Base-by-base conservation (phyloP, 495 filamentous ascomycete species). In the Hypoxylon cercidicola region DNA sequence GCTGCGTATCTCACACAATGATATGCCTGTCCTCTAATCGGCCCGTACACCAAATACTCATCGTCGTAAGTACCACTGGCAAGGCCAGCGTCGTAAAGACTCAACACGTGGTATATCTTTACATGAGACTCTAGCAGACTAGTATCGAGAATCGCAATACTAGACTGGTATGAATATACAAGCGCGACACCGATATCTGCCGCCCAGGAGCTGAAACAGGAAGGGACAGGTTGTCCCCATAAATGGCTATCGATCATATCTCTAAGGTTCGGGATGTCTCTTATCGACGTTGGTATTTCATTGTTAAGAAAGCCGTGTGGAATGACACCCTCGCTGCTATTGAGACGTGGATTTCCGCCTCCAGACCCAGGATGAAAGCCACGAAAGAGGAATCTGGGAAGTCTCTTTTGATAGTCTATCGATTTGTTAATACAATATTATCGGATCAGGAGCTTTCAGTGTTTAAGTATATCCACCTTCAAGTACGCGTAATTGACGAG, bases 91-190 rank as follows among this genome's bases (percentile, higher is more conserved):
- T 44, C 2, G 7, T 21, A 34, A 11, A 64, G 19, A 7, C 28
- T 47, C 0, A 1, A 0, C 0, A 57, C 60, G 16, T 64, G 60
- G 15, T 64, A 57, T 50, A 57, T 34, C 20, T 53, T 52, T 2
- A 64, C 60, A 40, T 57, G 34, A 9, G 11, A 5, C 1, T 21
- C 37, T 12, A 63, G 16, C 6, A 64, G 11, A 16, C 46, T 57
- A 4, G 60, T 64, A 18, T 64, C 60, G 18, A 64, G 28, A 11
- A 64, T 64, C 39, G 60, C 60, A 39, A 64, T 47, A 32, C 35
- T n/a, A 1, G 2, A 0, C 16, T 32, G 5, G 16, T 10, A 9
- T 40, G 39, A 34, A 21, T 32, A 62, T 21, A 0, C 0, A 3
- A 62, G 4, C 2, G 60, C 60, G 3, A 41, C 16, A 18, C 2